Conservation (phyloP, 2,329 filamentous ascomycete genomes). For the Trichoderma arundinaceum region DNA sequence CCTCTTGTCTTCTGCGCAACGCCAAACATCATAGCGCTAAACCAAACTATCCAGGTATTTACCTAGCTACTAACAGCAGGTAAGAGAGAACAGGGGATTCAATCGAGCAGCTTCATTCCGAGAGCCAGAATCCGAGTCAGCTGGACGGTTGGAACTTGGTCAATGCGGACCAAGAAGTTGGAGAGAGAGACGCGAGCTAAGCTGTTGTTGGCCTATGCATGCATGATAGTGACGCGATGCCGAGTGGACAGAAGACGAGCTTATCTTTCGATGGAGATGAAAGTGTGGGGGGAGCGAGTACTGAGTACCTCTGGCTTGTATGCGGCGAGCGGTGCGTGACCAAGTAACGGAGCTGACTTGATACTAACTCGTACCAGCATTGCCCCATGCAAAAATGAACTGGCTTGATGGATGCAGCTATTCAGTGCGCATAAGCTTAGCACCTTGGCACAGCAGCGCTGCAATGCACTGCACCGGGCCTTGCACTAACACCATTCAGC, state of each 20-base stretch:
- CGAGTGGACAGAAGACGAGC: not conserved
- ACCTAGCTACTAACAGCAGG: constrained; percentile 4
- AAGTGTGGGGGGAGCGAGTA: constrained; percentile 2
- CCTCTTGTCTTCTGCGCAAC: not conserved
- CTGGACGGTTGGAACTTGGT: too few relatives aligned
- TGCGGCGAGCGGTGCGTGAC: not conserved
- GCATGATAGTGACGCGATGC: constrained; percentile 22
- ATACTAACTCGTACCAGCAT: not conserved
- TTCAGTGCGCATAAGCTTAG: too few relatives aligned
- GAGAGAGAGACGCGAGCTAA: not conserved
- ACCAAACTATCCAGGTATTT: not conserved
- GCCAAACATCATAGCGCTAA: constrained; percentile 24
- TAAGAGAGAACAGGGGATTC: not conserved
- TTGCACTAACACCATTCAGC: too few relatives aligned
- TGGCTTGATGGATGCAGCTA: too few relatives aligned
- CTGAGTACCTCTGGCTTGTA: not conserved
- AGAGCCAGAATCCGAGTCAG: too few relatives aligned
- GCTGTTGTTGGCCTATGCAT: constrained; percentile 13
- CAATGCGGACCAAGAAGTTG: too few relatives aligned
- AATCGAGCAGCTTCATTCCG: too few relatives aligned
- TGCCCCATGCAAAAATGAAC: too few relatives aligned
- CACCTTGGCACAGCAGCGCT: too few relatives aligned
- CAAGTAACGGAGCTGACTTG: not conserved
- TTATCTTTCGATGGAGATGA: constrained; percentile 19
- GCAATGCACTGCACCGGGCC: too few relatives aligned